Evolutionary conservation across 2,329 filamentous ascomycete genomes (phyloP).

Genomic region (Nemania sp.): DNA sequence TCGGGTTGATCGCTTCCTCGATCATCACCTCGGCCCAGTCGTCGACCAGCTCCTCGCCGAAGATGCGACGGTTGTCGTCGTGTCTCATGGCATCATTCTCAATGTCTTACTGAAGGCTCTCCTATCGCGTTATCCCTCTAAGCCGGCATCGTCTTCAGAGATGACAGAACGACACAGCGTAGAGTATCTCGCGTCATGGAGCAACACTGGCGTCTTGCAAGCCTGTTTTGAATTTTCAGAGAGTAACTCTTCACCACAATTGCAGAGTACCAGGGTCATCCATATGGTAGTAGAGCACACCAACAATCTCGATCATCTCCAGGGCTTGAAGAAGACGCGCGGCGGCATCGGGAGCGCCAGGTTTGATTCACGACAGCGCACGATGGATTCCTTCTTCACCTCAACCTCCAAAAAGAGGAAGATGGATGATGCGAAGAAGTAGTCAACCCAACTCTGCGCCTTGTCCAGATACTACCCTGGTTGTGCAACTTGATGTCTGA

Average conservation of each 20-base stretch:
- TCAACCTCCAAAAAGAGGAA: slow-evolving; percentile 55
- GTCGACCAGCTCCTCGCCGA: slow-evolving; percentile 42
- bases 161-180: not conserved
- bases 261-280: slow-evolving; percentile 35
- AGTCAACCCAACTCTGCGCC: slow-evolving; percentile 10
- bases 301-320: slow-evolving; percentile 74
- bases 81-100: slow-evolving; percentile 84
- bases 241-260: not conserved
- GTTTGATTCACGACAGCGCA: slow-evolving; percentile 76
- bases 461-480: not conserved
- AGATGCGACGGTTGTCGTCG: slow-evolving; percentile 62
- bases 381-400: slow-evolving; percentile 74
- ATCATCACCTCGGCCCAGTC: slow-evolving; percentile 64
- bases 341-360: slow-evolving; percentile 80
- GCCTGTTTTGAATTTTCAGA: slow-evolving; percentile 24
- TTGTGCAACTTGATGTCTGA: not conserved
- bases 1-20: slow-evolving; percentile 69
- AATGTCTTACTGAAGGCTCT: slow-evolving; percentile 69
- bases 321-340: slow-evolving; percentile 74
- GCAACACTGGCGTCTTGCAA: slow-evolving; percentile 52
- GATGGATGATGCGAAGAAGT: slow-evolving; percentile 34
- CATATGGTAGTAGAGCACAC: slow-evolving; percentile 58
- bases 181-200: slow-evolving; percentile 49
- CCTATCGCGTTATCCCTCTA: slow-evolving; percentile 54
- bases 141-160: slow-evolving; percentile 7